These are phyloP conservation scores for Hypoxylon trugodes DNA, from an alignment of 495 filamentous ascomycete species.

Conservation along the genomic window DNA sequence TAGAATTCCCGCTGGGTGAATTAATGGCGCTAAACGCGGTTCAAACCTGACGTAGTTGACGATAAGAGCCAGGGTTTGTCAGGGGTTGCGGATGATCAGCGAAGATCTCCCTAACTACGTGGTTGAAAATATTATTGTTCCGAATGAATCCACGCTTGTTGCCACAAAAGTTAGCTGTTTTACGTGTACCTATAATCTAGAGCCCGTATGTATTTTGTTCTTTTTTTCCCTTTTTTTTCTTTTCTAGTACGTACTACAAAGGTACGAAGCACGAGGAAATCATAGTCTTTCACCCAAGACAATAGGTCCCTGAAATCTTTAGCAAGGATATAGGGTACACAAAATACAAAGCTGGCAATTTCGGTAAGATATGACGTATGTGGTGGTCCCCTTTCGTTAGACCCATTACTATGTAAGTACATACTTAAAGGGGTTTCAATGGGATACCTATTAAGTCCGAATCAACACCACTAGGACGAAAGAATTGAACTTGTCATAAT, in stretches of 20 bases:
- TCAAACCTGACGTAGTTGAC: background rate
- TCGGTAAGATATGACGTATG: conserved; percentile 36
- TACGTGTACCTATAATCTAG: background rate
- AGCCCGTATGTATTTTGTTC: too few relatives aligned
- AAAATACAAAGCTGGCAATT: background rate
- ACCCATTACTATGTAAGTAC: too few relatives aligned
- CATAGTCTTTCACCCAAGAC: background rate
- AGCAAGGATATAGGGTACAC: background rate
- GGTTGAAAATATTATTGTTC: background rate
- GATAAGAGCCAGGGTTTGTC: background rate
- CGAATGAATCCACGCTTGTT: background rate
- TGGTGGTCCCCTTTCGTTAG: conserved; percentile 6
- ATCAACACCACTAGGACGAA: too few relatives aligned
- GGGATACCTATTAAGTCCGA: too few relatives aligned
- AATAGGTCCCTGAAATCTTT: background rate
- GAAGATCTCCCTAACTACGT: background rate
- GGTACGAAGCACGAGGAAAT: background rate
- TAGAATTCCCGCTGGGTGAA: background rate
- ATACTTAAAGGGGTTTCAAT: too few relatives aligned
- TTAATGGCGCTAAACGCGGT: conserved; percentile 28
- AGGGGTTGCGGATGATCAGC: conserved; percentile 1
- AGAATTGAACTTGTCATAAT: too few relatives aligned
- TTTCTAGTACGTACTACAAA: too few relatives aligned
- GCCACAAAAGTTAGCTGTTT: conserved; percentile 1
- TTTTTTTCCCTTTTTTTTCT: too few relatives aligned